phyloP scores from a whole-genome alignment of 345 rosid species.

The Eutrema heterophyllum region DNA sequence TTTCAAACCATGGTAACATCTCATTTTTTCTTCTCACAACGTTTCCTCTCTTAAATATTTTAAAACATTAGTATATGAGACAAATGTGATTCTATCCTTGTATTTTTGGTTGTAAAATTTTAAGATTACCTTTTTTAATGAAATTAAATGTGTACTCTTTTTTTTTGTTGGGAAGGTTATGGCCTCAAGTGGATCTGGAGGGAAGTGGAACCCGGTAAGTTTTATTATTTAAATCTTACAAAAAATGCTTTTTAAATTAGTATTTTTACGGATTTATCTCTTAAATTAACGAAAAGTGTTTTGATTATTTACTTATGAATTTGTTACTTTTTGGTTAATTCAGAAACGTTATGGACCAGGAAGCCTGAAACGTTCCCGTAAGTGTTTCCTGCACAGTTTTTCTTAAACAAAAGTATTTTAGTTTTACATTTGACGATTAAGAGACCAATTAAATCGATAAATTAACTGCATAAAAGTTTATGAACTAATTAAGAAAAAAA shows the following conservation, averaged over 20 bases:
- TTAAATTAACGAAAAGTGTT: not conserved
- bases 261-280: not conserved
- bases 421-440: not conserved
- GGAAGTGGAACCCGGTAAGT: conserved; percentile 16
- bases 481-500: not conserved
- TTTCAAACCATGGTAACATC: conserved; percentile 53
- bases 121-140: not conserved
- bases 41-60: no score
- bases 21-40: not conserved
- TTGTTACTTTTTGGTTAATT: not conserved
- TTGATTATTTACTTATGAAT: not conserved
- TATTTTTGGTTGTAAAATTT: not conserved
- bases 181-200: conserved; percentile 2
- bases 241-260: not conserved
- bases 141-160: not conserved
- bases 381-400: not conserved
- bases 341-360: conserved; percentile 32
- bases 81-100: not conserved
- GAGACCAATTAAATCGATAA: not conserved
- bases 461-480: not conserved
- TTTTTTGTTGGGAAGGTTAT: conserved; percentile 4
- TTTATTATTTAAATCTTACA: not conserved
- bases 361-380: conserved; percentile 25
- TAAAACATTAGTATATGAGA: no score
- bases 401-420: not conserved